A percentile compares a stretch with the other conserved stretches of the same genome.
phyloP scores from a whole-genome alignment of 2,329 filamentous ascomycete species.

The Sarocladiaceae sp. region DNA sequence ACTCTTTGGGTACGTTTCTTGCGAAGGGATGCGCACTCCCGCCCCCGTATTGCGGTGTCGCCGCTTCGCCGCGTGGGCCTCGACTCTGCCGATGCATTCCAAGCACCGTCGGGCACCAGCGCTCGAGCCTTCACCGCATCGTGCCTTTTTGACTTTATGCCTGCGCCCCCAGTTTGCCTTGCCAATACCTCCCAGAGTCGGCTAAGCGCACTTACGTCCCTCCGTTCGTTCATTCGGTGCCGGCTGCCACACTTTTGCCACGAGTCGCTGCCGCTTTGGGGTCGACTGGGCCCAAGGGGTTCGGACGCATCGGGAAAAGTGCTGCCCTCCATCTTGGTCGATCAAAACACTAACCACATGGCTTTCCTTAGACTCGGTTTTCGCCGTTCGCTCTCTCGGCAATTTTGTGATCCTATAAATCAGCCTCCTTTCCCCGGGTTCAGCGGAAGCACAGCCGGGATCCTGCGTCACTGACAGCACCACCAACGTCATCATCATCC shows the following conservation, averaged over 20 bases:
- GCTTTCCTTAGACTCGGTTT: background rate
- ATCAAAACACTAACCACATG: background rate
- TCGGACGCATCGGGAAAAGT: constrained; percentile 1
- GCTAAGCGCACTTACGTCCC: constrained; percentile 3
- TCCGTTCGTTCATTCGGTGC: too few species aligned
- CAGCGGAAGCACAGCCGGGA: too few species aligned
- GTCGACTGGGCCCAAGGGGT: constrained; percentile 1
- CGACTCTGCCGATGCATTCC: constrained; percentile 6
- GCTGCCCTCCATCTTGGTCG: background rate
- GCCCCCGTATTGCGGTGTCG: background rate
- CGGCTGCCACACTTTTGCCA: background rate
- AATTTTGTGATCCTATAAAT: too few species aligned
- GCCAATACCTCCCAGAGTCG: too few species aligned
- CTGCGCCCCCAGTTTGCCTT: constrained; percentile 3
- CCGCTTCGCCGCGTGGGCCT: constrained; percentile 6
- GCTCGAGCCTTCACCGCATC: constrained; percentile 7
- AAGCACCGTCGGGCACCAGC: constrained; percentile 5
- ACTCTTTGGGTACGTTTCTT: constrained; percentile 2
- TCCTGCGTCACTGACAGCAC: too few species aligned
- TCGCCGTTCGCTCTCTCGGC: too few species aligned
- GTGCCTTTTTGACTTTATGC: background rate
- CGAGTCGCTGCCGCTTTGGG: constrained; percentile 2
- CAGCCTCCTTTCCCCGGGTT: too few species aligned
- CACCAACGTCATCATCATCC: too few species aligned
- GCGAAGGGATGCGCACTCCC: background rate